Conservation (phyloP, 1,139 yeast genomes). For the Magnusiomyces tetraspermus region DNA sequence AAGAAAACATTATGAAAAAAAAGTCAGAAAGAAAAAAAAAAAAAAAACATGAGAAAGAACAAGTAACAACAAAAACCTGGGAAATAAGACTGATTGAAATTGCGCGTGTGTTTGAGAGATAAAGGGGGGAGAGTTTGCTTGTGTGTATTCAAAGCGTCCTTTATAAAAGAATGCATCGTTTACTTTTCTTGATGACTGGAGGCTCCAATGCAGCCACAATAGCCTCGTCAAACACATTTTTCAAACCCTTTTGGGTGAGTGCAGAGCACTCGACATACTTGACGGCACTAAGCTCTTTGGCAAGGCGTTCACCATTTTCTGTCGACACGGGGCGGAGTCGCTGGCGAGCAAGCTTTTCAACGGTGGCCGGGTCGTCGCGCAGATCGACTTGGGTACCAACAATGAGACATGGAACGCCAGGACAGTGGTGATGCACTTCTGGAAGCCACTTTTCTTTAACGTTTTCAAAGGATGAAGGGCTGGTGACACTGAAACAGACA, state of each 20-base stretch:
- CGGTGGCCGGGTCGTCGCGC: slow-evolving; percentile 68
- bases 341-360: slow-evolving; percentile 60
- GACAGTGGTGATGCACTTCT: slow-evolving; percentile 79
- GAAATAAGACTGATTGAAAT: too few relatives aligned
- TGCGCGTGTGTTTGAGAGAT: too few relatives aligned
- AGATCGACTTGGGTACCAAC: slow-evolving; percentile 85
- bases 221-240: slow-evolving; percentile 71
- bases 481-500: slow-evolving; percentile 78
- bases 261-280: slow-evolving; percentile 82
- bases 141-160: too few relatives aligned
- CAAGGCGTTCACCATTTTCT: slow-evolving; percentile 58
- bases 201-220: slow-evolving; percentile 56
- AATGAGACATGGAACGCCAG: slow-evolving; percentile 64
- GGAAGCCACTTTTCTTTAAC: slow-evolving; percentile 71
- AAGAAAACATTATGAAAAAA: too few relatives aligned
- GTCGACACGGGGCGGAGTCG: slow-evolving; percentile 53
- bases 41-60: too few relatives aligned
- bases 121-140: too few relatives aligned
- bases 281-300: slow-evolving; percentile 64
- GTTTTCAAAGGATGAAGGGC: slow-evolving; percentile 73
- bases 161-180: slow-evolving; percentile 73
- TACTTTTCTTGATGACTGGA: slow-evolving; percentile 28
- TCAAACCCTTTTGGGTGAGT: slow-evolving; percentile 66
- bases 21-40: too few relatives aligned
- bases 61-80: too few relatives aligned